Evolutionary conservation across 2,329 filamentous ascomycete genomes (phyloP).

Genomic region (Aureobasidium sp.): DNA sequence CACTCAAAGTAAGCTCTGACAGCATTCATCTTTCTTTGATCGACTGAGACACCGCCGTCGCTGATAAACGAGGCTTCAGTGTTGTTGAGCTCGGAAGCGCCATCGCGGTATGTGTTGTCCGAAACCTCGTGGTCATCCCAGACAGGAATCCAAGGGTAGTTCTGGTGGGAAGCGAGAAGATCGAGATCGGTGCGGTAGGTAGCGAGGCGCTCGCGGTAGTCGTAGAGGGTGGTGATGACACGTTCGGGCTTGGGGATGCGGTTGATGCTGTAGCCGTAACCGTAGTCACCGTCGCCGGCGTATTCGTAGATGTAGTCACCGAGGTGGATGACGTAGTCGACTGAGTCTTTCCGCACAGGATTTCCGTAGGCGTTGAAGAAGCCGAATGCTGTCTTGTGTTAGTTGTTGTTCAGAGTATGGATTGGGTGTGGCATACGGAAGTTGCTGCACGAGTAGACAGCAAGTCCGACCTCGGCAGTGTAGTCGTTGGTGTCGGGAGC

Average conservation of each 20-base stretch:
- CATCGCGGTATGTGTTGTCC: slow-evolving; percentile 58
- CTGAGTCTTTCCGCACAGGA: slow-evolving; percentile 33
- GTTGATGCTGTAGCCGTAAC: slow-evolving; percentile 39
- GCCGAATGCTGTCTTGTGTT: slow-evolving; percentile 28
- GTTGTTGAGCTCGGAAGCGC: slow-evolving; percentile 53
- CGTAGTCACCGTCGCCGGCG: slow-evolving; percentile 28
- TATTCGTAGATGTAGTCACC: slow-evolving; percentile 59
- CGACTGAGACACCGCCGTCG: slow-evolving; percentile 50
- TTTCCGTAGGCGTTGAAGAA: slow-evolving; percentile 37
- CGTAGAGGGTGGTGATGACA: slow-evolving; percentile 45
- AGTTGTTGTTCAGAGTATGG: not conserved
- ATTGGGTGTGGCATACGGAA: slow-evolving; percentile 39
- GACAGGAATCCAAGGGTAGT: slow-evolving; percentile 54
- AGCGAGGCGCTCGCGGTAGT: slow-evolving; percentile 51
- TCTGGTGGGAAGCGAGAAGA: slow-evolving; percentile 46
- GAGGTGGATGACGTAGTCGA: slow-evolving; percentile 38
- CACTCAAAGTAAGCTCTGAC: slow-evolving; percentile 63
- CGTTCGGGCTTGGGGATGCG: slow-evolving; percentile 46
- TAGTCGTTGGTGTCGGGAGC: slow-evolving; percentile 49
- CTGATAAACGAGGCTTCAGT: slow-evolving; percentile 56
- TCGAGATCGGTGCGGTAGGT: slow-evolving; percentile 55
- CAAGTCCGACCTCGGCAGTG: slow-evolving; percentile 50
- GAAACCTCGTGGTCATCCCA: slow-evolving; percentile 59
- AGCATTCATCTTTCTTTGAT: slow-evolving; percentile 64
- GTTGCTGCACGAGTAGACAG: slow-evolving; percentile 64